Evolutionary conservation across 306 rosid genomes (phyloP), one percentile per base, ranked within the genome.

Genomic region (Cicer arietinum): DNA sequence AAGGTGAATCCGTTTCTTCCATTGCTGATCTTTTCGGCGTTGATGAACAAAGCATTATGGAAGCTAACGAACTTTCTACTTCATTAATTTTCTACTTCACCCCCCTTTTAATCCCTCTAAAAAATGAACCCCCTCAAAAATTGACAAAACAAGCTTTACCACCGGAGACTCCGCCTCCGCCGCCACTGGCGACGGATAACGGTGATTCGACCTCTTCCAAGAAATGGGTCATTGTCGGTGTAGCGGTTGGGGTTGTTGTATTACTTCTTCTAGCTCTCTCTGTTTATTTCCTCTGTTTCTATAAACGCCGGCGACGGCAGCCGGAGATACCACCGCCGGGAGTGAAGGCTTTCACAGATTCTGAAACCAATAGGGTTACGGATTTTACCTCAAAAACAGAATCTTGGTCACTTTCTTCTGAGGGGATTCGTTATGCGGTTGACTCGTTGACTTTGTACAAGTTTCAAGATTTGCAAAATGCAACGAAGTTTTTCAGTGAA

Each of bases 381-480:
- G 77, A 62, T 7, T 52, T 81, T 1, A 8, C 78, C 7, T 14
- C 84, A 0, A 63, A 77, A 10, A 63, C 79, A 6, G 67, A 77
- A 6, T 80, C 85, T 0, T 84, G 80, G 82, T 79, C 88, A 1
- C 7, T 87, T 44, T 86, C 89, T 4, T 81, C 87, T 3, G 66
- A 66, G 39, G 94, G 92, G 16, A 39, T 89, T 46, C 87, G 87
- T 8, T 61, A 62, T 50, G 90, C 92, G 0, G 62, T 86, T 4
- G 97, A 91, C 30, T 91, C 92, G 22, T 67, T 91, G 61, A 84
- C 86, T 5, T 40, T 83, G 42, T 91, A 87, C 76, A 74, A 47
- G 9, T 79, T 79, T 9, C 85, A 81, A 51, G 94, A 91, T 0
- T 53, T 91, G 69, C 82, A 84, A 43, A 81, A 41, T 0, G 92